phyloP scores from a whole-genome alignment of 2,329 filamentous ascomycete species.

The Teratosphaeria viscida region DNA sequence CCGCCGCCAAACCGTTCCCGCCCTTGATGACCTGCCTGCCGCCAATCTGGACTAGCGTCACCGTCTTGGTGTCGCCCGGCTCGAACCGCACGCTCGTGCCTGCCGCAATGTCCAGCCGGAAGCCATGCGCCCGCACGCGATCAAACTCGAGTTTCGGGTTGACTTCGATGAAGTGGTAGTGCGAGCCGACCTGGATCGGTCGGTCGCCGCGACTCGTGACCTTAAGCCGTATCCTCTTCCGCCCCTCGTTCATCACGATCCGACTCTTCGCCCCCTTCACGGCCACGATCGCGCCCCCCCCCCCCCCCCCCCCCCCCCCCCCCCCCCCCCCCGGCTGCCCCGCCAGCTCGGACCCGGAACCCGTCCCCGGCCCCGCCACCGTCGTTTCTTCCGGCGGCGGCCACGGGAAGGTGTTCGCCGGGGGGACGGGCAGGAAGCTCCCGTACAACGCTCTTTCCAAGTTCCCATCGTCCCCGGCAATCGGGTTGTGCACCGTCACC shows the following conservation, averaged over 20 bases:
- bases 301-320: too few species aligned
- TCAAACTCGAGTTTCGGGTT: constrained; percentile 88
- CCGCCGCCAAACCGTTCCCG: constrained; percentile 70
- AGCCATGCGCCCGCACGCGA: constrained; percentile 70
- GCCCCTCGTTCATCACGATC: constrained; percentile 62
- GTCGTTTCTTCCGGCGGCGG: constrained; percentile 44
- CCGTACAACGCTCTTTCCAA: constrained; percentile 81
- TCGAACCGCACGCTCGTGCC: constrained; percentile 91
- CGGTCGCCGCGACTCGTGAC: constrained; percentile 83
- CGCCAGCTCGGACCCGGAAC: too few species aligned
- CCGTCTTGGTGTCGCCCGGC: constrained; percentile 83
- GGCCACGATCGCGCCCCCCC: constrained; percentile 66
- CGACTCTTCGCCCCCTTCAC: constrained; percentile 52
- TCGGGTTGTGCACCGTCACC: constrained; percentile 85
- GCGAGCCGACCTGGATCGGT: constrained; percentile 82
- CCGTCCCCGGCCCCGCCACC: constrained; percentile 26
- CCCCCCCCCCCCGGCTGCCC: constrained; percentile 63
- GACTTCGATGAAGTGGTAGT: constrained; percentile 94
- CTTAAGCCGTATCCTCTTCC: constrained; percentile 60
- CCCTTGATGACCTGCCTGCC: constrained; percentile 71
- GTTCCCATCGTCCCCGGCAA: constrained; percentile 73
- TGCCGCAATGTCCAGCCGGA: constrained; percentile 76
- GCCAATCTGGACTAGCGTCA: constrained; percentile 79
- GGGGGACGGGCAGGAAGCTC: constrained; percentile 75
- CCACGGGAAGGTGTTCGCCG: constrained; percentile 44